phyloP scores from a whole-genome alignment of 371 early-diverging fungal genomes.

The Mucor circinelloides region DNA sequence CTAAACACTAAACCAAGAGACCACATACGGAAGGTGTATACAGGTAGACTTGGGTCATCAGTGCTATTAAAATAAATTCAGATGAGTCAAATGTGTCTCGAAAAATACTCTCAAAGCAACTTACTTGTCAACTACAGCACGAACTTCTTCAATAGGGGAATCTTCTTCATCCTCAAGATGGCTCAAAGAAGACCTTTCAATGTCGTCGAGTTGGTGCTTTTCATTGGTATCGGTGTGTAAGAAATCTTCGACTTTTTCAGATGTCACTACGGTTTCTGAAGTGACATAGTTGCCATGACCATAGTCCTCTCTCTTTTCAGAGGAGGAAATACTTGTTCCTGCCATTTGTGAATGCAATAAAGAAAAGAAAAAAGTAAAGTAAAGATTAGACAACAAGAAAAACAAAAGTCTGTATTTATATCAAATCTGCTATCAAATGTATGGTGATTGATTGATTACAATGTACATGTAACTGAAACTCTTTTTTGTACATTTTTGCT shows the following conservation, averaged over 20 bases:
- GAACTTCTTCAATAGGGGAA: constrained; percentile 77
- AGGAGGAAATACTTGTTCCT: constrained; percentile 18
- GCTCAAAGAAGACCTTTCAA: background rate
- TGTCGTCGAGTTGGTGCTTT: constrained; percentile 1
- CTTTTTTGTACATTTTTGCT: background rate
- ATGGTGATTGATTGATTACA: background rate
- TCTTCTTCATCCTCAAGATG: constrained; percentile 33
- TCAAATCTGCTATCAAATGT: background rate
- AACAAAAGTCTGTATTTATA: background rate
- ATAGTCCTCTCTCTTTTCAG: constrained; percentile 3
- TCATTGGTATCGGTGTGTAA: background rate
- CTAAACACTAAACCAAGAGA: constrained; percentile 68
- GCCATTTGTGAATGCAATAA: constrained; percentile 9
- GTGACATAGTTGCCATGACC: constrained; percentile 7
- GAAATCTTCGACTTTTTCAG: constrained; percentile 24
- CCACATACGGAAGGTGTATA: constrained; percentile 78
- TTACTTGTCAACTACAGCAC: constrained; percentile 55
- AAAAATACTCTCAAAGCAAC: background rate
- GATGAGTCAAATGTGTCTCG: background rate
- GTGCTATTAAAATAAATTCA: constrained; percentile 31
- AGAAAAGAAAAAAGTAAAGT: constrained; percentile 1
- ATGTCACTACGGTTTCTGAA: constrained; percentile 11
- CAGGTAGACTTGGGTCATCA: constrained; percentile 70
- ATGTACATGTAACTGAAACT: background rate
- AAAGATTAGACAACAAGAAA: background rate